Conservation (phyloP, 2,329 filamentous ascomycete genomes). For the Didymella sp. region DNA sequence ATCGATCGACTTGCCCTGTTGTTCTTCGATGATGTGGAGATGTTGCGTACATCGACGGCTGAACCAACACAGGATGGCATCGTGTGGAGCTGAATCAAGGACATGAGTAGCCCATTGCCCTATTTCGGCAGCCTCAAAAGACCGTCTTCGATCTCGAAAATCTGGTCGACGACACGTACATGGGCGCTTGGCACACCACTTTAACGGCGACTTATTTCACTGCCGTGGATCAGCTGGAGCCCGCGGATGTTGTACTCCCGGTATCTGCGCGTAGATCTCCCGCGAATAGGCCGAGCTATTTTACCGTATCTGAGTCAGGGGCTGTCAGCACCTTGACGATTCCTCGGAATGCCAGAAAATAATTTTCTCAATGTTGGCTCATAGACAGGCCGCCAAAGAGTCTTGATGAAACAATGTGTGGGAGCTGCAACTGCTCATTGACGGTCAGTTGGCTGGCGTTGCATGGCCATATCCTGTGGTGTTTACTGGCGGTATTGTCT, state of each 20-base stretch:
- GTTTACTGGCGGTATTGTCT: slow-evolving; percentile 81
- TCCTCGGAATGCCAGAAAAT: slow-evolving; percentile 70
- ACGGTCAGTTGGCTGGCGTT: slow-evolving; percentile 74
- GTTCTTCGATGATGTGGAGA: slow-evolving; percentile 77
- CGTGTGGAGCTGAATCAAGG: slow-evolving; percentile 77
- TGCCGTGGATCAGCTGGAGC: slow-evolving; percentile 51
- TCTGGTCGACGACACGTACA: slow-evolving; percentile 73
- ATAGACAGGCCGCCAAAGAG: slow-evolving; percentile 77
- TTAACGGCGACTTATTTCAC: slow-evolving; percentile 76
- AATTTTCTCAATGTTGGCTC: slow-evolving; percentile 77
- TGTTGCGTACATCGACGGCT: slow-evolving; percentile 85
- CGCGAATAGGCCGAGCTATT: slow-evolving; percentile 67
- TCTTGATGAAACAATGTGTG: slow-evolving; percentile 87
- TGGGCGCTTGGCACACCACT: slow-evolving; percentile 74
- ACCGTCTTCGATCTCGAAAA: slow-evolving; percentile 80
- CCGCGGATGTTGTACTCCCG: slow-evolving; percentile 72
- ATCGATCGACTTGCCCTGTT: slow-evolving; percentile 78
- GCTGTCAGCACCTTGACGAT: slow-evolving; percentile 67
- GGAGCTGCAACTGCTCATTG: slow-evolving; percentile 78
- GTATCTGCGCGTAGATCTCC: slow-evolving; percentile 62
- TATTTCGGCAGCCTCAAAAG: slow-evolving; percentile 74
- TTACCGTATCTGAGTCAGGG: slow-evolving; percentile 68
- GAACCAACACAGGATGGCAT: slow-evolving; percentile 77
- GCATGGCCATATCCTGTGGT: slow-evolving; percentile 84
- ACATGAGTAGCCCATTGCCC: slow-evolving; percentile 73